Base-by-base conservation (phyloP, 2,329 filamentous ascomycete species). In the Trichoderma sp. region DNA sequence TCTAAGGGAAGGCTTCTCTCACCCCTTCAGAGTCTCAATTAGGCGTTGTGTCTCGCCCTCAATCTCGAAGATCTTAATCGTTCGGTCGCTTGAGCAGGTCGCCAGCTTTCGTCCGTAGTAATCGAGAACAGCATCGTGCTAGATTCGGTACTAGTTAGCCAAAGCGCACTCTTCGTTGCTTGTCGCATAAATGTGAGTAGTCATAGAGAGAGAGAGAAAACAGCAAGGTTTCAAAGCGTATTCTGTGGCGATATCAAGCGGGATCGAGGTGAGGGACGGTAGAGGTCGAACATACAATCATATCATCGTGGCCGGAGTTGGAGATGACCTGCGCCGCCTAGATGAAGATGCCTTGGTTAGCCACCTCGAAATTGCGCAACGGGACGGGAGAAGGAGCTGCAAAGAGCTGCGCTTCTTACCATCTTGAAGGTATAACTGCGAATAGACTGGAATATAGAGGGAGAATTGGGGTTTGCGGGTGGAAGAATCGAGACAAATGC, bases 51-150 rank as follows among this genome's bases (percentile, higher is more conserved):
- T 89, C 78, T 98, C 95, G 79, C 94, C 94, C 79, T 98, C 95
- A 71, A 99, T 92, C 84, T 99, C 96, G 81, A 98, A 99, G 80
- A 99, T 98, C 86, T 98, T 98, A 86, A 99, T 97, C 62, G 95
- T 98, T 81, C 96, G 95, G 84, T 99, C 96, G 76, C 95, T 98
- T 43, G 95, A 98, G 84, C 96, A 98, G 76, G 96, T 99, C 74
- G 96, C 96, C 77, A 99, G 90, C 80, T 95, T 92, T 76, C 96
- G 91, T 80, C 96, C 96, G 83, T 98, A 99, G 87, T 98, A 99
- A 83, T 99, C 96, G 80, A 99, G 91, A 76, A 97, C 95, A 75
- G 96, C 96, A 89, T 99, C 96, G 83, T 99, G 96, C 95, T 94
- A 76, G 70, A 28, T 51, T 60, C 12, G 58, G 53, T 26, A 11